These are phyloP conservation scores for Alternaria sp. DNA, from an alignment of 2,329 filamentous ascomycete genomes.

Conservation along the genomic window DNA sequence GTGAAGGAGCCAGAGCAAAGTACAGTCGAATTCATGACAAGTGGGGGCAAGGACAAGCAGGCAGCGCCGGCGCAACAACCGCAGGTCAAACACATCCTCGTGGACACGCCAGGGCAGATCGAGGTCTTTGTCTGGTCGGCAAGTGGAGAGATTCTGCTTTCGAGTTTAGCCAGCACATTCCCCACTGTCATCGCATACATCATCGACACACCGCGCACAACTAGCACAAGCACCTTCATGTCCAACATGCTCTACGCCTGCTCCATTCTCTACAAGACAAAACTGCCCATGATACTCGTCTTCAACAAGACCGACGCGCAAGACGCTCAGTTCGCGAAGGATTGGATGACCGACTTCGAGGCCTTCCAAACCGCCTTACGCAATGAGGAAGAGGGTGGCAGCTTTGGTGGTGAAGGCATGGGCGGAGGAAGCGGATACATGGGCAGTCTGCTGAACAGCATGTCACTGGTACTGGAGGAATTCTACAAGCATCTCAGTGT, in stretches of 20 bases:
- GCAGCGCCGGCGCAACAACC: slow-evolving; percentile 56
- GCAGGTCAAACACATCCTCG: slow-evolving; percentile 77
- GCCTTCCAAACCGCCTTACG: slow-evolving; percentile 87
- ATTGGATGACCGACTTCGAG: slow-evolving; percentile 99
- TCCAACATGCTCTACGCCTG: slow-evolving; percentile 99
- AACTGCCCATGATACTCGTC: slow-evolving; percentile 96
- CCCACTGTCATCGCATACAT: slow-evolving; percentile 97
- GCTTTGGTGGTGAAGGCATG: slow-evolving; percentile 75
- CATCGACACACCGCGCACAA: slow-evolving; percentile 93
- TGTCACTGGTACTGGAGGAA: slow-evolving; percentile 96
- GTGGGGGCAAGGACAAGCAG: slow-evolving; percentile 36
- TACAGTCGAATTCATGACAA: slow-evolving; percentile 46
- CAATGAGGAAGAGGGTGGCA: slow-evolving; percentile 78
- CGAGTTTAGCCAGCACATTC: slow-evolving; percentile 90
- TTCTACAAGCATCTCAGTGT: slow-evolving; percentile 95
- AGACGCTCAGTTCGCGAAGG: slow-evolving; percentile 87
- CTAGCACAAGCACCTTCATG: slow-evolving; percentile 97
- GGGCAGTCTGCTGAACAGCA: slow-evolving; percentile 93
- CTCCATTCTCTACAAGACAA: slow-evolving; percentile 98
- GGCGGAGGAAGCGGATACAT: slow-evolving; percentile 88
- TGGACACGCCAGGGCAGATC: slow-evolving; percentile 97
- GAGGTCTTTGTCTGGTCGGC: slow-evolving; percentile 99
- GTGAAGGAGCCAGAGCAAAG: slow-evolving; percentile 35
- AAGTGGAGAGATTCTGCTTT: slow-evolving; percentile 89
- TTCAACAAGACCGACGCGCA: slow-evolving; percentile 99